These are phyloP conservation scores for Phytophthora sp. DNA, from an alignment of 352 stramenopile genomes.

Conservation along the genomic window DNA sequence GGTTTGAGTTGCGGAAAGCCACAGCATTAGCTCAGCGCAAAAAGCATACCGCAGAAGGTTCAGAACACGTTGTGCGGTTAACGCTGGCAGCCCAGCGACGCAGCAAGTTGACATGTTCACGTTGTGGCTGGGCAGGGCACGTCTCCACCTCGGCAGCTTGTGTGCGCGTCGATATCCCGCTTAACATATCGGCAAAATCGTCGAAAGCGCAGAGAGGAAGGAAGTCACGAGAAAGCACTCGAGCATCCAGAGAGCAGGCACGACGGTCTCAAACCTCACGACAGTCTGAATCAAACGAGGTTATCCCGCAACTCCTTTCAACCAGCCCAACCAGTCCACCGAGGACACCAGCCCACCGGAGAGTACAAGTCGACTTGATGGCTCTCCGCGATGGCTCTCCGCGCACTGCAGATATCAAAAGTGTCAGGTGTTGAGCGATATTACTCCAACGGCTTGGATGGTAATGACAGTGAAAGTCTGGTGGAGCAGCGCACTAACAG, in stretches of 20 bases:
- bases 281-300: not conserved
- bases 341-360: conserved; percentile 11
- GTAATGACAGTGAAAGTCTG: not conserved
- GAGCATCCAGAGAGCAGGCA: conserved; percentile 9
- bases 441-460: not conserved
- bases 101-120: conserved; percentile 56
- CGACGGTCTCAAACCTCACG: not conserved
- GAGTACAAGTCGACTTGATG: conserved; percentile 26
- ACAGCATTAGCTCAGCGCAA: conserved; percentile 69
- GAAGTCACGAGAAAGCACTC: conserved; percentile 5
- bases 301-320: not conserved
- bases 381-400: conserved; percentile 27
- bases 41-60: conserved; percentile 32
- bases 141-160: conserved; percentile 55
- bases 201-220: conserved; percentile 1
- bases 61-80: conserved; percentile 27
- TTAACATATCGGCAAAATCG: not conserved
- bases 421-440: not conserved
- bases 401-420: conserved; percentile 27
- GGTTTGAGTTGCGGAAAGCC: conserved; percentile 62
- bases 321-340: not conserved
- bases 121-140: conserved; percentile 62
- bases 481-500: not conserved
- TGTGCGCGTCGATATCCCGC: conserved; percentile 22
- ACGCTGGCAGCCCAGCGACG: conserved; percentile 50